Percentiles rank a stretch among this genome's conserved stretches.
These are phyloP conservation scores for Euryodendron excelsum DNA, from an alignment of 148 eudicot species.

Conservation along the genomic window DNA sequence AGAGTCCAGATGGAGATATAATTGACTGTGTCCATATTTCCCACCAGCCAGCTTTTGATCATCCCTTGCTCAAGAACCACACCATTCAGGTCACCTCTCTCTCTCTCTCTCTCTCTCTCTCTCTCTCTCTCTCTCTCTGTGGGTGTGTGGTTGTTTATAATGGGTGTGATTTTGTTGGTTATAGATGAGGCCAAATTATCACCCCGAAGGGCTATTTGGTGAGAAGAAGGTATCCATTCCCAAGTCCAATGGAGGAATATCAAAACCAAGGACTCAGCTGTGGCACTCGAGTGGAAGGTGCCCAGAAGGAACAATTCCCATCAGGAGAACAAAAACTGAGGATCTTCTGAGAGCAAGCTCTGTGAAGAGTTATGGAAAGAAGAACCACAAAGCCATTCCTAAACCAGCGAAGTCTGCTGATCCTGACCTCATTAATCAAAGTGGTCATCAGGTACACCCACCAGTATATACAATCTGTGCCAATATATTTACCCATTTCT, in stretches of 20 bases:
- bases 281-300: constrained; percentile 79
- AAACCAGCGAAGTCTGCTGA: constrained; percentile 58
- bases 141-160: too few relatives aligned
- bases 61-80: constrained; percentile 67
- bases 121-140: too few relatives aligned
- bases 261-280: constrained; percentile 40
- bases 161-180: not conserved
- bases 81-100: constrained; percentile 55
- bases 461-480: not conserved
- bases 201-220: constrained; percentile 60
- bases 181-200: constrained; percentile 78
- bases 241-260: constrained; percentile 10
- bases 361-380: constrained; percentile 63
- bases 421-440: constrained; percentile 69
- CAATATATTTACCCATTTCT: too few relatives aligned
- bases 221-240: constrained; percentile 28
- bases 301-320: constrained; percentile 61
- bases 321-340: constrained; percentile 57
- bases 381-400: constrained; percentile 43
- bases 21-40: constrained; percentile 71
- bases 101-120: not conserved
- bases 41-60: constrained; percentile 29
- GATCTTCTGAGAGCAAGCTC: constrained; percentile 72
- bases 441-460: constrained; percentile 71
- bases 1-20: constrained; percentile 91